These are phyloP conservation scores for Tremellales sp. DNA, from an alignment of 1,284 basidiomycete species.

Conservation along the genomic window DNA sequence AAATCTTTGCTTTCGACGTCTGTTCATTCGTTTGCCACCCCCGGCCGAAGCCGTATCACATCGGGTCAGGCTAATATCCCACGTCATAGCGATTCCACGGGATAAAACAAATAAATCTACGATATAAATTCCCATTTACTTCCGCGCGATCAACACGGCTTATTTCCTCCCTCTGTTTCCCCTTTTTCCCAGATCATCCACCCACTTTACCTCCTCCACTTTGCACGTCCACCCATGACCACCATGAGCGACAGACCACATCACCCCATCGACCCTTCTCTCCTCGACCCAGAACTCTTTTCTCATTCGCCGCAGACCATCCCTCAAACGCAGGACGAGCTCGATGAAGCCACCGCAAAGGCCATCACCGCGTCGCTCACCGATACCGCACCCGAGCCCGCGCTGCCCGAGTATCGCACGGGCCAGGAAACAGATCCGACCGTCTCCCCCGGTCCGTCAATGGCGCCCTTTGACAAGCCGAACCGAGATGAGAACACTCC, in stretches of 20 bases:
- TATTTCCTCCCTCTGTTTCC: background rate
- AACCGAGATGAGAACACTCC: conserved; percentile 32
- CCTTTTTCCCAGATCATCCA: conserved; percentile 6
- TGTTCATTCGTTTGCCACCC: too few species aligned
- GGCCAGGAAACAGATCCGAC: conserved; percentile 13
- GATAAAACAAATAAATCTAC: too few species aligned
- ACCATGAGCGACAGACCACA: background rate
- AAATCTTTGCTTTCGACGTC: too few species aligned
- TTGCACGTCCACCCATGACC: conserved; percentile 3
- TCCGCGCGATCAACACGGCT: background rate
- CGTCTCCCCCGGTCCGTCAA: conserved; percentile 13
- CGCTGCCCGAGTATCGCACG: background rate
- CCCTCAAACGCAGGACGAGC: background rate
- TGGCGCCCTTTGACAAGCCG: conserved; percentile 32
- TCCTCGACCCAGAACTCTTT: conserved; percentile 5
- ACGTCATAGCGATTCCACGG: too few species aligned
- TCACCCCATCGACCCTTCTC: conserved; percentile 7
- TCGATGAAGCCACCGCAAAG: conserved; percentile 3
- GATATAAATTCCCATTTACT: too few species aligned
- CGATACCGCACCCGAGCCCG: background rate
- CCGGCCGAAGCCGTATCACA: too few species aligned
- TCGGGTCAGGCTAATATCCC: too few species aligned
- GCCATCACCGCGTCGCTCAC: conserved; percentile 9
- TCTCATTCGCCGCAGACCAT: conserved; percentile 5
- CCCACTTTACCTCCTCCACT: conserved; percentile 10